Conservation (phyloP, 371 early-diverging fungal genomes). For the Blyttiomyces sp. region DNA sequence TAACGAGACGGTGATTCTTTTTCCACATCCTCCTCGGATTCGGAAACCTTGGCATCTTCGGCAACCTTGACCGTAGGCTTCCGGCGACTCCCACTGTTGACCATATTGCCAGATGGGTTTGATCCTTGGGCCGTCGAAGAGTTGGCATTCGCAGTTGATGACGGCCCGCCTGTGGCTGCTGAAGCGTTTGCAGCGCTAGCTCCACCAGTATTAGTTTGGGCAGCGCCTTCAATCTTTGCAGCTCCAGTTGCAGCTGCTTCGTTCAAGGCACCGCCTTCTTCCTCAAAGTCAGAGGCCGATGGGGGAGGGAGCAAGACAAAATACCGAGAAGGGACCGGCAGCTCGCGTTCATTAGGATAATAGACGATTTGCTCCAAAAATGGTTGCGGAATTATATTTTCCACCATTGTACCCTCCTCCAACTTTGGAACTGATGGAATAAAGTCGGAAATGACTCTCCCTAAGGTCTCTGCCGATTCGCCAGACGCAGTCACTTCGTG, state of each 20-base stretch:
- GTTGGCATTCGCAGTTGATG: too few relatives aligned
- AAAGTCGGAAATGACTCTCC: conserved; percentile 30
- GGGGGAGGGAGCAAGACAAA: too few relatives aligned
- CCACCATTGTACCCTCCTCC: conserved; percentile 14
- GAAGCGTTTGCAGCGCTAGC: background rate
- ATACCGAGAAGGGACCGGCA: conserved; percentile 1
- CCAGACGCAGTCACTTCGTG: background rate
- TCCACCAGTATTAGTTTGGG: background rate
- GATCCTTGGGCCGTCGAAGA: too few relatives aligned
- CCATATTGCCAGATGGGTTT: too few relatives aligned
- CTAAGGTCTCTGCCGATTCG: conserved; percentile 12
- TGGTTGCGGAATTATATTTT: conserved; percentile 27
- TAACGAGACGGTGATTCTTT: conserved; percentile 28
- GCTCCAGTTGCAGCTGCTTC: too few relatives aligned
- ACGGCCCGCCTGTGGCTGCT: too few relatives aligned
- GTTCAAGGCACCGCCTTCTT: too few relatives aligned
- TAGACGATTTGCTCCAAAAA: conserved; percentile 37
- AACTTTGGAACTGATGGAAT: conserved; percentile 23
- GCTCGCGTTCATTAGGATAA: conserved; percentile 31
- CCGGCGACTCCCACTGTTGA: too few relatives aligned
- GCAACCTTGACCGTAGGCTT: conserved; percentile 22
- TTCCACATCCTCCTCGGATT: conserved; percentile 40
- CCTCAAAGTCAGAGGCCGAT: too few relatives aligned
- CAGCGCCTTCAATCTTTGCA: background rate
- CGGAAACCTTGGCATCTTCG: conserved; percentile 35